Percentiles rank a stretch among this genome's conserved stretches.
phyloP scores from a whole-genome alignment of 371 early-diverging fungal genomes.

The Parasitella parasitica region DNA sequence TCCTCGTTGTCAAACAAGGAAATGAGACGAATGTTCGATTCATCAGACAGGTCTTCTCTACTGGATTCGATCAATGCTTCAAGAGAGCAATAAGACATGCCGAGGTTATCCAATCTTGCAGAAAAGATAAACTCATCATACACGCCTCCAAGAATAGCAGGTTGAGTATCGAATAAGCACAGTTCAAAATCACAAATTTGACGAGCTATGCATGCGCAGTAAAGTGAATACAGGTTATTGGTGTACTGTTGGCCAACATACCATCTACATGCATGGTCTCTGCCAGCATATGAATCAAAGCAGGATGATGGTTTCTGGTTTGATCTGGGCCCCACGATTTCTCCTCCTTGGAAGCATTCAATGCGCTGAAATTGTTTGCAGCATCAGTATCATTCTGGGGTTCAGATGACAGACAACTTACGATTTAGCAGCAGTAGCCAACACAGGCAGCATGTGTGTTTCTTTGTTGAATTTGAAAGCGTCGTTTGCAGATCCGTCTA shows the following conservation, averaged over 20 bases:
- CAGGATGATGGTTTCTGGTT: slow-evolving; percentile 66
- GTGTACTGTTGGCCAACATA: too few relatives aligned
- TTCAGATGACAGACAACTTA: slow-evolving; percentile 16
- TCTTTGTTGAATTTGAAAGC: slow-evolving; percentile 94
- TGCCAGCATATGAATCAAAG: slow-evolving; percentile 70
- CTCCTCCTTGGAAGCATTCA: slow-evolving; percentile 17
- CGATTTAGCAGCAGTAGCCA: slow-evolving; percentile 73
- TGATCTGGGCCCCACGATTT: slow-evolving; percentile 13
- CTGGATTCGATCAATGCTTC: slow-evolving; percentile 59
- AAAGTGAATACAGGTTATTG: too few relatives aligned
- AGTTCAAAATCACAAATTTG: slow-evolving; percentile 93
- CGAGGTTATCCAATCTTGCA: slow-evolving; percentile 90
- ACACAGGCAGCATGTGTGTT: slow-evolving; percentile 81
- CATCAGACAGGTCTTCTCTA: slow-evolving; percentile 39
- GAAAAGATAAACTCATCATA: slow-evolving; percentile 90
- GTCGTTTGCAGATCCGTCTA: slow-evolving; percentile 75
- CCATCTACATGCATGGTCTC: slow-evolving; percentile 65
- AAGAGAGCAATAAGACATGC: slow-evolving; percentile 52
- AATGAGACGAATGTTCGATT: slow-evolving; percentile 79
- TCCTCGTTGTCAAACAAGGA: slow-evolving; percentile 97
- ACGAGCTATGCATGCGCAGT: slow-evolving; percentile 36
- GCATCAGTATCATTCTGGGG: not conserved
- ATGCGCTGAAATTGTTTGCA: slow-evolving; percentile 2
- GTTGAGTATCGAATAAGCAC: slow-evolving; percentile 81
- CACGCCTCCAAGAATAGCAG: slow-evolving; percentile 81